A percentile compares a stretch with the other conserved stretches of the same genome.
phyloP scores from a whole-genome alignment of 2,329 filamentous ascomycete species.

The Cladorrhinum sp. region DNA sequence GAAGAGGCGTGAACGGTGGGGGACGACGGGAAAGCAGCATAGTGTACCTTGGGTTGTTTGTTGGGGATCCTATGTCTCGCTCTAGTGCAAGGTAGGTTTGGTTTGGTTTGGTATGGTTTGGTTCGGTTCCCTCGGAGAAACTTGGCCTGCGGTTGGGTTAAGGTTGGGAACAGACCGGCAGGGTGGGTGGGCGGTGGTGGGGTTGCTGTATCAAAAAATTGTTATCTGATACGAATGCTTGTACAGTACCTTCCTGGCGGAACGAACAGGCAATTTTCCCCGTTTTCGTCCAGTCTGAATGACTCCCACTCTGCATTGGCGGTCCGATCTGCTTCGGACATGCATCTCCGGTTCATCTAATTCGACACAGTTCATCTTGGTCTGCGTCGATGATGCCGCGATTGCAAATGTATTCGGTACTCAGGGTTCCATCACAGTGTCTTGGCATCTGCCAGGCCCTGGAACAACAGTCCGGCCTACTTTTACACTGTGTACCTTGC shows the following conservation, averaged over 20 bases:
- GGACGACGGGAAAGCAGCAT: neutral
- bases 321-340: neutral
- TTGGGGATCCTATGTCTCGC: neutral
- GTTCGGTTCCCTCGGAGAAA: slow-evolving; percentile 1
- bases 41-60: neutral
- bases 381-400: neutral
- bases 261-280: neutral
- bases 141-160: slow-evolving; percentile 20
- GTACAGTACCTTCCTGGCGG: neutral
- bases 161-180: slow-evolving; percentile 12
- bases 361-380: neutral
- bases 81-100: neutral
- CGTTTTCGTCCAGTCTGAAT: neutral
- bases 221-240: neutral
- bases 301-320: neutral
- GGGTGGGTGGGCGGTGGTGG: neutral
- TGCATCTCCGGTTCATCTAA: neutral
- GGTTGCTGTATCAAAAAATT: neutral
- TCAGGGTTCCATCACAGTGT: neutral
- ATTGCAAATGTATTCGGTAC: too few species aligned
- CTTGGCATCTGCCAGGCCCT: neutral
- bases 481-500: neutral
- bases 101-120: neutral
- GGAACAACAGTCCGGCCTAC: neutral
- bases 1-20: slow-evolving; percentile 12